phyloP scores from a whole-genome alignment of 1,139 yeast genomes.

The Blastobotrys malaysiensis region DNA sequence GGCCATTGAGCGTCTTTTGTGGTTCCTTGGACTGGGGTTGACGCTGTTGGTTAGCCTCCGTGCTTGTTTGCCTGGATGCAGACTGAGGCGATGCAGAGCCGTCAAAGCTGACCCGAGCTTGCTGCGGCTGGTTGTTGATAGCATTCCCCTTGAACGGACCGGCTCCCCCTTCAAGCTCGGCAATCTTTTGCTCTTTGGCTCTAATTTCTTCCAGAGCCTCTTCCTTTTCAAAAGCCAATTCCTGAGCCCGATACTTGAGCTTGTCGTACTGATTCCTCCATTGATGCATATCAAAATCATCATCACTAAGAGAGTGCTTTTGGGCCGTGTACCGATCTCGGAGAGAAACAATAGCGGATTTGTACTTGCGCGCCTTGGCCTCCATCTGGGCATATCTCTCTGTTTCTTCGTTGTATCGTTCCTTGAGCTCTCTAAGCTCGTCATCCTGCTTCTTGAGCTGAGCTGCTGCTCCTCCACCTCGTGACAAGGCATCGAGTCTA shows the following conservation, averaged over 20 bases:
- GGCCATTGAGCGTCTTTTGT: not conserved
- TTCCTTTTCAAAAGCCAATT: not conserved
- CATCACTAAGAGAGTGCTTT: not conserved
- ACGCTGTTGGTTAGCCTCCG: not conserved
- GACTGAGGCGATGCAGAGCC: not conserved
- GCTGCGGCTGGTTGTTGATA: not conserved
- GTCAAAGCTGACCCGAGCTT: not conserved
- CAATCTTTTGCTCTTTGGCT: not conserved
- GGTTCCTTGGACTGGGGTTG: not conserved
- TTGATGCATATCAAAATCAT: not conserved
- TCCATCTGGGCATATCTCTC: conserved; percentile 16
- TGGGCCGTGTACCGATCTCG: conserved; percentile 12
- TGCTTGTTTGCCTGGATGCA: not conserved
- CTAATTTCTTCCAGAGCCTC: not conserved
- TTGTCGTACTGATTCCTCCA: not conserved
- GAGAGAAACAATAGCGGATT: conserved; percentile 17
- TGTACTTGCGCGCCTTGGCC: conserved; percentile 19
- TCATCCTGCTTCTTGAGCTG: conserved; percentile 12
- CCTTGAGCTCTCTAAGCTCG: conserved; percentile 14
- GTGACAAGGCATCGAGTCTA: conserved; percentile 5
- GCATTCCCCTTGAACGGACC: too few species aligned
- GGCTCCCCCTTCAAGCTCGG: conserved; percentile 1
- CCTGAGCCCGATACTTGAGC: not conserved
- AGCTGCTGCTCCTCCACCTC: not conserved
- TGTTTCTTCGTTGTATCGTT: conserved; percentile 11